Percentiles rank a stretch among this genome's conserved stretches.
phyloP scores from a whole-genome alignment of 2,329 filamentous ascomycete genomes.

The Chaetoscypha palmicola region DNA sequence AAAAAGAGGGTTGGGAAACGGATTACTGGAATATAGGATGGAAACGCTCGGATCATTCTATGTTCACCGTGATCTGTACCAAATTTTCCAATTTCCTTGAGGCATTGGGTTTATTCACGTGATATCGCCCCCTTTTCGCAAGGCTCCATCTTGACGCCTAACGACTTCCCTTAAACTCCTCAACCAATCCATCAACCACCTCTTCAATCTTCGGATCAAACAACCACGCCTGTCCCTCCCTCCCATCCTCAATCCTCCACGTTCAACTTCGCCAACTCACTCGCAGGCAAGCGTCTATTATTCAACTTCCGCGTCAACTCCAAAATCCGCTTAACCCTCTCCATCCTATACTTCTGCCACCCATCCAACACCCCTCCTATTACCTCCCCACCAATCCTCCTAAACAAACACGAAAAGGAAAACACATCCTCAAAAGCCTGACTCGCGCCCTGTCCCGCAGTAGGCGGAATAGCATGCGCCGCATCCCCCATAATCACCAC shows the following conservation, averaged over 20 bases:
- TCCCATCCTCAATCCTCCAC: not conserved
- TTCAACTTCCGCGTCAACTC: constrained; percentile 43
- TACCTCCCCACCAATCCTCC: constrained; percentile 15
- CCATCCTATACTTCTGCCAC: constrained; percentile 44
- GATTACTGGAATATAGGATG: too few relatives aligned
- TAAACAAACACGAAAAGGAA: constrained; percentile 35
- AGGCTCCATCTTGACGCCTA: too few relatives aligned
- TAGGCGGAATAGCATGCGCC: constrained; percentile 41
- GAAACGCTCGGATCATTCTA: too few relatives aligned
- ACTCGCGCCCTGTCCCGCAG: constrained; percentile 39
- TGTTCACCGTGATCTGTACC: too few relatives aligned
- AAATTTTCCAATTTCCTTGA: too few relatives aligned
- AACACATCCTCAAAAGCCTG: constrained; percentile 44
- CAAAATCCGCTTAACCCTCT: constrained; percentile 40
- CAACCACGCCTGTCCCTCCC: not conserved
- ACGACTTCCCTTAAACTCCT: too few relatives aligned
- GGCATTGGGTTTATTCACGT: too few relatives aligned
- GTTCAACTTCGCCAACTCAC: not conserved
- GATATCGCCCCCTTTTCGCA: too few relatives aligned
- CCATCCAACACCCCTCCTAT: constrained; percentile 28
- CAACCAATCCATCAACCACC: not conserved
- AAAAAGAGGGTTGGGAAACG: too few relatives aligned
- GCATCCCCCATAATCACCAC: constrained; percentile 41
- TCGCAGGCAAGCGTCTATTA: not conserved
- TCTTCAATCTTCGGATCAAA: constrained; percentile 1